Conservation (phyloP, 73 alveolate genomes). For the Blepharisma stoltei region DNA sequence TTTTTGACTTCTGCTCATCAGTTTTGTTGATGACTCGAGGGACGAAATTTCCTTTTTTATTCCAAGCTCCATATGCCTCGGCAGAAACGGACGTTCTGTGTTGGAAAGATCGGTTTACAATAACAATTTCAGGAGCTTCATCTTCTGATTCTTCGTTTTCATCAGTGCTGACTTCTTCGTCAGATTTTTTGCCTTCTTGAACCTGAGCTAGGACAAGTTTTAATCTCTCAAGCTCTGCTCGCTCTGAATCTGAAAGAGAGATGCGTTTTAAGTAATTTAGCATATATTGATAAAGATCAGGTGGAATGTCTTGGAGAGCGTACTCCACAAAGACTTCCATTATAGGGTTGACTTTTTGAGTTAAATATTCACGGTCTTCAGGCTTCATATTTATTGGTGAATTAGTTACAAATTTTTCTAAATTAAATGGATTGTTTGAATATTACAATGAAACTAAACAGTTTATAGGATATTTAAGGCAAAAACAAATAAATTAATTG, state of each 20-base stretch:
- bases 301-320: no score
- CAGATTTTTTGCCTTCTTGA: constrained; percentile 5
- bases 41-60: constrained; percentile 72
- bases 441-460: no score
- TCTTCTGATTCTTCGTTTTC: constrained; percentile 42
- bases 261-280: neutral
- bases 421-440: no score
- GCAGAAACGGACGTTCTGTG: constrained; percentile 84
- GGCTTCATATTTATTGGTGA: no score
- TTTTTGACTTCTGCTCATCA: constrained; percentile 59
- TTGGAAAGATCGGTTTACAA: neutral
- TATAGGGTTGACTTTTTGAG: no score
- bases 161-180: neutral
- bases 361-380: no score
- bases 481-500: no score
- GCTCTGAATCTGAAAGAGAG: constrained; percentile 17
- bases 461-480: no score
- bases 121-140: constrained; percentile 32
- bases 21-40: constrained; percentile 77
- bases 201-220: neutral
- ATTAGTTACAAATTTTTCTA: no score
- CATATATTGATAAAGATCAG: no score
- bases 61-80: constrained; percentile 92
- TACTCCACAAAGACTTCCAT: no score
- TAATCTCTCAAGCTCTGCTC: neutral